A percentile compares a stretch with the other conserved stretches of the same genome.
phyloP scores from a whole-genome alignment of 2,329 filamentous ascomycete species.

The Pseudocercospora eumusae region DNA sequence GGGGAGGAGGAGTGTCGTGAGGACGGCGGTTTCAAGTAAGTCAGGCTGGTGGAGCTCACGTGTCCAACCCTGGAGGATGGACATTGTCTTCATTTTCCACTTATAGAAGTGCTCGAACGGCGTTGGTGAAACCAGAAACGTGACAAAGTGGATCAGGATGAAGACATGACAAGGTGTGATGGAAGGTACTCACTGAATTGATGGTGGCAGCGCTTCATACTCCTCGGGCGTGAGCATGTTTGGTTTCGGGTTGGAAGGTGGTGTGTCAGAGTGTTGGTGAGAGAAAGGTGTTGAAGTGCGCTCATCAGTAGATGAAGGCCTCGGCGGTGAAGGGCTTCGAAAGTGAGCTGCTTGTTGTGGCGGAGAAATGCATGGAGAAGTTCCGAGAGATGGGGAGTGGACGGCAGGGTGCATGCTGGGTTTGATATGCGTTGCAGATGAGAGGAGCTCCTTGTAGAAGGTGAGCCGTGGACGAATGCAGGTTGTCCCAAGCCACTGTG shows the following conservation, averaged over 20 bases:
- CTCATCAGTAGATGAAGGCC: not conserved
- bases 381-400: slow-evolving; percentile 1
- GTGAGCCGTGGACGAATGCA: slow-evolving; percentile 8
- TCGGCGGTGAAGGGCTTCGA: slow-evolving; percentile 11
- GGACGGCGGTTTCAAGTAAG: slow-evolving; percentile 22
- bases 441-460: slow-evolving; percentile 8
- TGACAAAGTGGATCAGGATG: slow-evolving; percentile 1
- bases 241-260: slow-evolving; percentile 17
- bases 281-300: not conserved
- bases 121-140: not conserved
- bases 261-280: slow-evolving; percentile 4
- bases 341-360: not conserved
- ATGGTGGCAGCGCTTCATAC: slow-evolving; percentile 46
- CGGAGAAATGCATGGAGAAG: slow-evolving; percentile 7
- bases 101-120: slow-evolving; percentile 5
- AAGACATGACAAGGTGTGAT: slow-evolving; percentile 7
- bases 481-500: slow-evolving; percentile 1
- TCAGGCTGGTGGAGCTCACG: slow-evolving; percentile 8
- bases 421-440: slow-evolving; percentile 10
- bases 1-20: not conserved
- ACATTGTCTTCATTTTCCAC: not conserved
- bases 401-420: slow-evolving; percentile 10
- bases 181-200: slow-evolving; percentile 45
- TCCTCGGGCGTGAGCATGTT: slow-evolving; percentile 41
- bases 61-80: not conserved